Evolutionary conservation across 1,284 basidiomycete genomes (phyloP).

Genomic region (Puccinia polysora): DNA sequence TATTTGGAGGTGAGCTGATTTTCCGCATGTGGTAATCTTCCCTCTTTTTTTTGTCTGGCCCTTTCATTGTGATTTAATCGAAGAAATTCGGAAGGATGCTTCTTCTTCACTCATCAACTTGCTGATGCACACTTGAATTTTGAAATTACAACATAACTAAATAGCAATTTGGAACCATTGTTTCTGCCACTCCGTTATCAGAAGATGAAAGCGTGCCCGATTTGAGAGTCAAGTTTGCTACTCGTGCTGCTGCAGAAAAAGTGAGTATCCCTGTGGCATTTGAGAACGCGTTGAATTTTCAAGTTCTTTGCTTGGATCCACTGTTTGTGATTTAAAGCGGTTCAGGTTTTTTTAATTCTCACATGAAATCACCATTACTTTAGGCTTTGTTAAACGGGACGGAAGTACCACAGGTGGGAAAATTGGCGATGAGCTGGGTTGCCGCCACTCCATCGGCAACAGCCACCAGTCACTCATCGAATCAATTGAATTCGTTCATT

Average conservation of each 20-base stretch:
- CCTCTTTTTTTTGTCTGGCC: neutral
- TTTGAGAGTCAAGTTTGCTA: conserved; percentile 21
- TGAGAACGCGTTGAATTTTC: neutral
- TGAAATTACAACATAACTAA: neutral
- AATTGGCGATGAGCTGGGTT: conserved; percentile 23
- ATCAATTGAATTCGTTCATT: neutral
- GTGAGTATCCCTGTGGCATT: neutral
- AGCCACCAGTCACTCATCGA: neutral
- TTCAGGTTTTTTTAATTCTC: neutral
- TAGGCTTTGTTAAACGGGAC: conserved; percentile 29
- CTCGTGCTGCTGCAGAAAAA: conserved; percentile 29
- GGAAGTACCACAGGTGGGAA: conserved; percentile 27
- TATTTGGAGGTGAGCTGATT: conserved; percentile 18
- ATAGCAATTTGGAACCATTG: conserved; percentile 36
- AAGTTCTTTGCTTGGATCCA: neutral
- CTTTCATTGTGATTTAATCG: neutral
- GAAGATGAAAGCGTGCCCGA: conserved; percentile 7
- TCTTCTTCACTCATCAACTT: neutral
- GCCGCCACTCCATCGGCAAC: neutral
- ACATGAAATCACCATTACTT: neutral
- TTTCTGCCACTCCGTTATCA: neutral
- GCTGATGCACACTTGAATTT: neutral
- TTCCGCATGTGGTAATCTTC: neutral
- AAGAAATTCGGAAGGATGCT: no score
- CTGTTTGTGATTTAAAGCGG: neutral